Evolutionary conservation across 441 rosid species (phyloP).

Genomic region (Kokia cookei): DNA sequence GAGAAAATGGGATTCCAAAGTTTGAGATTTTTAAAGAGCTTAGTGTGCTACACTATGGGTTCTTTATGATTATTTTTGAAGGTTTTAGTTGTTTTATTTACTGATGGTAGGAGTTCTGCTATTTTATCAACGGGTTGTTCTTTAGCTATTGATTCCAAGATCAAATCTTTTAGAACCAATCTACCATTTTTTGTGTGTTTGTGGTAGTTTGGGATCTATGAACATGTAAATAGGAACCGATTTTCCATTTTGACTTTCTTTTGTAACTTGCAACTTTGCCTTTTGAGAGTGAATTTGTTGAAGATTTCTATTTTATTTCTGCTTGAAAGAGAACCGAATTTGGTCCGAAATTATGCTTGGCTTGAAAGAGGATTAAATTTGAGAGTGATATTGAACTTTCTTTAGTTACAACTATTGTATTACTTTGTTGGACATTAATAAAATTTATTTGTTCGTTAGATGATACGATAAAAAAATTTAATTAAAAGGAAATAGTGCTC

Average conservation of each 20-base stretch:
- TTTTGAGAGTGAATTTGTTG: neutral
- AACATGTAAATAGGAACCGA: neutral
- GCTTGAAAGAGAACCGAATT: neutral
- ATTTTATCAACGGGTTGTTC: neutral
- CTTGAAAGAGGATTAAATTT: neutral
- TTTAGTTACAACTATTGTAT: neutral
- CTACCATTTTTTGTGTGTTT: conserved; percentile 1
- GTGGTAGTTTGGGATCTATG: conserved; percentile 1
- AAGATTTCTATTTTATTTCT: neutral
- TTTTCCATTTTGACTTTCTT: neutral
- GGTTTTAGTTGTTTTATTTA: neutral
- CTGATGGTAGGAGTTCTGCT: neutral
- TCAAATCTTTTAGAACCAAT: neutral
- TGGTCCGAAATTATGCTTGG: neutral
- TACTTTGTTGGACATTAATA: neutral
- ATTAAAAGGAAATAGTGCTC: neutral
- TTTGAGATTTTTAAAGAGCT: neutral
- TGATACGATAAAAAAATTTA: neutral
- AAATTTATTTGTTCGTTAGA: neutral
- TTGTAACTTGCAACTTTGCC: neutral
- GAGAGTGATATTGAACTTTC: neutral
- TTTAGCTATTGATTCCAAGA: neutral
- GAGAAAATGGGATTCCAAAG: neutral
- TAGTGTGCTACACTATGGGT: neutral
- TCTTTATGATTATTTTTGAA: neutral